phyloP scores from a whole-genome alignment of 371 early-diverging fungal genomes.

The Nematocida major region DNA sequence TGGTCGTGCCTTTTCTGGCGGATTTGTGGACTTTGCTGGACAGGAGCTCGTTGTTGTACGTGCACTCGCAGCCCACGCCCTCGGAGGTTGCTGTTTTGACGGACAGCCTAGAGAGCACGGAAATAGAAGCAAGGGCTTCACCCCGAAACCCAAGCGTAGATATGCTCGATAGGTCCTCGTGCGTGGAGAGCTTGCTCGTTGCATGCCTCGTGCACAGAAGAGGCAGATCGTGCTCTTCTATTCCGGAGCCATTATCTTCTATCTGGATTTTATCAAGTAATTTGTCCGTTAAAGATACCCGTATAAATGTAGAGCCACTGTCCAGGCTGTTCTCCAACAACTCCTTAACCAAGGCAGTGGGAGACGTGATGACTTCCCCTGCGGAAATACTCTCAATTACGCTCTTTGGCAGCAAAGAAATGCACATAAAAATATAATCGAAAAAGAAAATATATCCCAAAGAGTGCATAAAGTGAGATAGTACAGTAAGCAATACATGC shows the following conservation, averaged over 20 bases:
- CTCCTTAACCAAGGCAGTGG: conserved; percentile 88
- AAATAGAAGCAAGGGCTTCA: conserved; percentile 91
- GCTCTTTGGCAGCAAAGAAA: conserved; percentile 56
- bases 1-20: conserved; percentile 52
- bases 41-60: conserved; percentile 44
- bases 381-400: conserved; percentile 62
- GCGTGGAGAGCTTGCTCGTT: conserved; percentile 78
- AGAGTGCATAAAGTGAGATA: neutral
- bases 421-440: conserved; percentile 31
- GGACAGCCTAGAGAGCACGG: conserved; percentile 77
- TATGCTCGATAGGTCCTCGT: conserved; percentile 76
- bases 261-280: conserved; percentile 81
- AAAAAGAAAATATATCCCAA: neutral
- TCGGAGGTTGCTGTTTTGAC: conserved; percentile 66
- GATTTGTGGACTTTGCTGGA: conserved; percentile 24
- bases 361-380: conserved; percentile 64
- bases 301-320: conserved; percentile 77
- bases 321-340: conserved; percentile 90
- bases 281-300: conserved; percentile 74
- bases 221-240: conserved; percentile 69
- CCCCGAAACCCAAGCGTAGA: conserved; percentile 94
- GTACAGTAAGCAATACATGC: no score
- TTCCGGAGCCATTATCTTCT: conserved; percentile 90
- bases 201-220: conserved; percentile 84
- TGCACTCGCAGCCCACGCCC: conserved; percentile 17